Conservation (phyloP, 495 filamentous ascomycete species). For the Jackrogersella minutella region DNA sequence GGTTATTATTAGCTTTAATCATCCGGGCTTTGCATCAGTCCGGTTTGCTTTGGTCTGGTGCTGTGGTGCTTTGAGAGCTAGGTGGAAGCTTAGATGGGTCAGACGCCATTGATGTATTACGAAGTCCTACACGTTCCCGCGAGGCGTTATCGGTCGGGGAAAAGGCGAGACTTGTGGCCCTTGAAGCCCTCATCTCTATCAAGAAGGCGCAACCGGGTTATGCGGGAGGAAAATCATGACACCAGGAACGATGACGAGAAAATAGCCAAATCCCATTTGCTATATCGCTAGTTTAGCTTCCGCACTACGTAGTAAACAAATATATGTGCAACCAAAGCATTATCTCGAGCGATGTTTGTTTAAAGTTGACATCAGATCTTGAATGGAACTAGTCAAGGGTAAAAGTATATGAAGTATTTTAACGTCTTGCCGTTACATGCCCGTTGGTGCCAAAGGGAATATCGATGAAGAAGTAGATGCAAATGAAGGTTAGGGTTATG, state of each 20-base stretch:
- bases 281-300: conserved; percentile 4
- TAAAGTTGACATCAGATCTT: too few species aligned
- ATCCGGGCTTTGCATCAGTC: neutral
- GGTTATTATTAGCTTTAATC: neutral
- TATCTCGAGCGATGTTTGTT: neutral
- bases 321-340: neutral
- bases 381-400: too few species aligned
- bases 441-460: too few species aligned
- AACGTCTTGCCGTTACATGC: too few species aligned
- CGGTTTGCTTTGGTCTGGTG: conserved; percentile 3
- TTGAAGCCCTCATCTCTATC: neutral
- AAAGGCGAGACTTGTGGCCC: conserved; percentile 3
- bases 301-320: neutral
- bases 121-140: conserved; percentile 13
- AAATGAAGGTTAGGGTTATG: too few species aligned
- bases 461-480: too few species aligned
- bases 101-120: conserved; percentile 6
- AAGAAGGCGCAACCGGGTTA: neutral
- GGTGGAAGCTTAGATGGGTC: neutral
- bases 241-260: neutral
- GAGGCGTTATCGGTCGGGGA: conserved; percentile 33
- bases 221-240: neutral
- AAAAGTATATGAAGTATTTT: too few species aligned
- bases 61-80: neutral
- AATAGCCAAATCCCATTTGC: conserved; percentile 1